Conservation (phyloP, 2,329 filamentous ascomycete genomes). For the Fusarium equiseti region DNA sequence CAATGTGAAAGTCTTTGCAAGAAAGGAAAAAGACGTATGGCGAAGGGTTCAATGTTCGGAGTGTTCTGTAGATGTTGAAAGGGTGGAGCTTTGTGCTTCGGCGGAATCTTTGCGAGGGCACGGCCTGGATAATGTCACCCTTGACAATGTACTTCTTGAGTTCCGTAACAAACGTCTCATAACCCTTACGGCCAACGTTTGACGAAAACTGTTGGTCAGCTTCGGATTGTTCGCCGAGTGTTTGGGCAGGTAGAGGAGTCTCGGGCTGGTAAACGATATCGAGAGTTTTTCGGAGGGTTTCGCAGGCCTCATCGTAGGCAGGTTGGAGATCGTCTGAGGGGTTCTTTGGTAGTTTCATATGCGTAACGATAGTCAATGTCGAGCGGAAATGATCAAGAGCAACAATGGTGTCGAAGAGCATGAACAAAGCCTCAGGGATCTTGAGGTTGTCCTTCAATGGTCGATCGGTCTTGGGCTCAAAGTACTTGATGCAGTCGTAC, state of each 20-base stretch:
- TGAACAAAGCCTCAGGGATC: slow-evolving; percentile 95
- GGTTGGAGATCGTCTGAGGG: slow-evolving; percentile 62
- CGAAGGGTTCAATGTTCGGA: slow-evolving; percentile 96
- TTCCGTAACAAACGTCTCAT: slow-evolving; percentile 86
- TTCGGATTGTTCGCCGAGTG: slow-evolving; percentile 66
- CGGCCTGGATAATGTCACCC: slow-evolving; percentile 97
- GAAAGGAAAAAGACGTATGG: slow-evolving; percentile 98
- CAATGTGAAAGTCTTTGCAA: slow-evolving; percentile 92
- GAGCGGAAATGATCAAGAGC: slow-evolving; percentile 96
- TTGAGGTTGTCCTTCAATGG: slow-evolving; percentile 88
- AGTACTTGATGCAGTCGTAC: slow-evolving; percentile 97
- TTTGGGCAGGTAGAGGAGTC: slow-evolving; percentile 81
- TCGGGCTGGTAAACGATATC: slow-evolving; percentile 79
- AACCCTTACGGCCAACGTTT: slow-evolving; percentile 89
- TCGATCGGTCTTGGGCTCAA: slow-evolving; percentile 94
- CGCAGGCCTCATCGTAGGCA: slow-evolving; percentile 68
- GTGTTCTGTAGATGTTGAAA: slow-evolving; percentile 97
- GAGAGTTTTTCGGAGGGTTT: slow-evolving; percentile 70
- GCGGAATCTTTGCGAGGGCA: slow-evolving; percentile 93
- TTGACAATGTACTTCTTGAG: slow-evolving; percentile 91
- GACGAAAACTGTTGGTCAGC: slow-evolving; percentile 85
- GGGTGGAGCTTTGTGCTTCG: slow-evolving; percentile 91
- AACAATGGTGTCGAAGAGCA: slow-evolving; percentile 95
- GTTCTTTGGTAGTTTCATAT: slow-evolving; percentile 76
- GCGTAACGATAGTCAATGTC: slow-evolving; percentile 92